These are phyloP conservation scores for Suhomyces taliae DNA, from an alignment of 1,139 yeast species.

Conservation along the genomic window DNA sequence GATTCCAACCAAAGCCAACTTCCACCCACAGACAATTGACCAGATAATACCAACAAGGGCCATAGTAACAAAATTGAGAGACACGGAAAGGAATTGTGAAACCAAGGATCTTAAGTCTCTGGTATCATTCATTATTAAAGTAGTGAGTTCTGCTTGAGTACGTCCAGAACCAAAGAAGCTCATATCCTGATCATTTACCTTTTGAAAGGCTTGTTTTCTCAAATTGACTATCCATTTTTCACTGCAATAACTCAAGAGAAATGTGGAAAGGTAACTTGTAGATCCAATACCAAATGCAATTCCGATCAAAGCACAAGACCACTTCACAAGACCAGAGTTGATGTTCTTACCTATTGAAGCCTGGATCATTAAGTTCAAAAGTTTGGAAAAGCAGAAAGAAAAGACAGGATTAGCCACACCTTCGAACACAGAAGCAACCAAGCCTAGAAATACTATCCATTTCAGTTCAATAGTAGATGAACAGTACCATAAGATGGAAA, in stretches of 20 bases:
- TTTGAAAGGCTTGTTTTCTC: conserved; percentile 50
- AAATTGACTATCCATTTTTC: conserved; percentile 66
- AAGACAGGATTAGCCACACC: conserved; percentile 75
- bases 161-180: conserved; percentile 50
- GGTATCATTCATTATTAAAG: conserved; percentile 75
- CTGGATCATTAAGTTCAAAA: conserved; percentile 57
- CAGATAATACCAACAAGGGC: conserved; percentile 65
- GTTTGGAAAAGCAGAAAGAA: conserved; percentile 71
- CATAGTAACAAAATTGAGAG: conserved; percentile 53
- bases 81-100: conserved; percentile 58
- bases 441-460: conserved; percentile 47
- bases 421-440: conserved; percentile 50
- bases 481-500: conserved; percentile 38
- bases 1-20: conserved; percentile 74
- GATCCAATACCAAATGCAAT: conserved; percentile 64
- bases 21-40: conserved; percentile 87
- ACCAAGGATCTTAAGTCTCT: conserved; percentile 71
- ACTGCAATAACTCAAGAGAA: conserved; percentile 55
- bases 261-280: conserved; percentile 51
- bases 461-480: conserved; percentile 33
- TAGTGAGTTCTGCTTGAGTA: conserved; percentile 58
- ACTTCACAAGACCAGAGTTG: conserved; percentile 41
- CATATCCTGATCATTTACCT: conserved; percentile 53
- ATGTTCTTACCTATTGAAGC: conserved; percentile 30
- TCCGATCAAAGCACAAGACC: conserved; percentile 68